phyloP scores from a whole-genome alignment of 2,329 filamentous ascomycete species.

The Byssothecium circinans region DNA sequence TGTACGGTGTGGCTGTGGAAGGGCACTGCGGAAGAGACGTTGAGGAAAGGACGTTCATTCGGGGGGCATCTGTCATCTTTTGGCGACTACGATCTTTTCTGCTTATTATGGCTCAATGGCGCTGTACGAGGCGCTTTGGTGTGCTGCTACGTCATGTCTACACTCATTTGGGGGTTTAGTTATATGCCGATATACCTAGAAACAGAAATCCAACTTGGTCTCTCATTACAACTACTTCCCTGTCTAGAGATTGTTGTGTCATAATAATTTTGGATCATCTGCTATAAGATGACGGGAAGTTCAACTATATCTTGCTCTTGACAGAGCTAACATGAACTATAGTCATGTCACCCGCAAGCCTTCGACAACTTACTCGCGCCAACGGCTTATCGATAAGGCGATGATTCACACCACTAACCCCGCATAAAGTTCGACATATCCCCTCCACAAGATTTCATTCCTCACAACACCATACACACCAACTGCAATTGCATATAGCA shows the following conservation, averaged over 20 bases:
- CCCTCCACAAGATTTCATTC: background rate
- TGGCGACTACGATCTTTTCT: background rate
- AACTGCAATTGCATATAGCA: background rate
- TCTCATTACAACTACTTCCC: slow-evolving; percentile 5
- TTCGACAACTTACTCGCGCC: too few species aligned
- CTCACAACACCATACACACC: background rate
- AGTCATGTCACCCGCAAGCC: too few species aligned
- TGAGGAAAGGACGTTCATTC: slow-evolving; percentile 2
- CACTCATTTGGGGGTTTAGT: background rate
- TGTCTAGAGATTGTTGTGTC: too few species aligned
- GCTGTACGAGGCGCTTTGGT: slow-evolving; percentile 2
- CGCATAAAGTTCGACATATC: background rate
- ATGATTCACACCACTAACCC: background rate
- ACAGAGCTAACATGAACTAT: too few species aligned
- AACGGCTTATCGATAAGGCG: too few species aligned
- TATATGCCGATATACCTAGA: slow-evolving; percentile 1
- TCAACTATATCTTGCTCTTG: too few species aligned
- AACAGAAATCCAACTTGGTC: slow-evolving; percentile 13
- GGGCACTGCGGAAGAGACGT: background rate
- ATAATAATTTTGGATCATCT: too few species aligned
- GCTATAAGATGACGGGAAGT: too few species aligned
- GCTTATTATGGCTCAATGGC: background rate
- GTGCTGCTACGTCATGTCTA: slow-evolving; percentile 2
- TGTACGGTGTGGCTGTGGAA: background rate
- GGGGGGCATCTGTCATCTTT: background rate